A percentile compares a stretch with the other conserved stretches of the same genome.
These are phyloP conservation scores for Bacidia gigantensis DNA, from an alignment of 495 filamentous ascomycete genomes.

Conservation along the genomic window DNA sequence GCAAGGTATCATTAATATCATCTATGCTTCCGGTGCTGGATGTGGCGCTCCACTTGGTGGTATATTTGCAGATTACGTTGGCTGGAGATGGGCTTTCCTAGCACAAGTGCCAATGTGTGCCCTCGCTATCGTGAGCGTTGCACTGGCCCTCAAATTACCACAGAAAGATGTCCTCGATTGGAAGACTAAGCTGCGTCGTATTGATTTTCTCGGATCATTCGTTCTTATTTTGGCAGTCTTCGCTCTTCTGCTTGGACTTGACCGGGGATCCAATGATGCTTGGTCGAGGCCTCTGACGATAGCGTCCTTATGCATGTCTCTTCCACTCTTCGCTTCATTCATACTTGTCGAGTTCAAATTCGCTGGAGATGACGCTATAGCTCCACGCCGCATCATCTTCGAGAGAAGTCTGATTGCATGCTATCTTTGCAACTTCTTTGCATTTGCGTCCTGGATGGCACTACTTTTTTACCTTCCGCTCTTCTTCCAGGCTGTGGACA, in stretches of 20 bases:
- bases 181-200: conserved; percentile 51
- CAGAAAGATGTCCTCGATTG: conserved; percentile 39
- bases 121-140: conserved; percentile 51
- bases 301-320: conserved; percentile 40
- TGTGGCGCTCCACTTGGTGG: conserved; percentile 58
- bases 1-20: conserved; percentile 62
- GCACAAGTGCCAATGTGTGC: conserved; percentile 57
- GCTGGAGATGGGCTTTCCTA: conserved; percentile 56
- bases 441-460: conserved; percentile 50
- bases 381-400: conserved; percentile 68
- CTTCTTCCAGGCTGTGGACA: conserved; percentile 61
- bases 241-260: conserved; percentile 58
- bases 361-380: conserved; percentile 66
- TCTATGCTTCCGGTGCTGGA: conserved; percentile 36
- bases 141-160: conserved; percentile 48
- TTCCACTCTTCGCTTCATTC: conserved; percentile 53
- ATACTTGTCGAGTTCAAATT: conserved; percentile 55
- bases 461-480: conserved; percentile 64
- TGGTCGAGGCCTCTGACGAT: conserved; percentile 51
- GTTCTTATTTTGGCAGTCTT: conserved; percentile 60
- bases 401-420: conserved; percentile 51
- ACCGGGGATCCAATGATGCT: conserved; percentile 62
- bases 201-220: conserved; percentile 69
- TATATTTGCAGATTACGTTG: conserved; percentile 1
- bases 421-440: conserved; percentile 67